phyloP scores from a whole-genome alignment of 306 rosid genomes.

The Prunus dulcis region DNA sequence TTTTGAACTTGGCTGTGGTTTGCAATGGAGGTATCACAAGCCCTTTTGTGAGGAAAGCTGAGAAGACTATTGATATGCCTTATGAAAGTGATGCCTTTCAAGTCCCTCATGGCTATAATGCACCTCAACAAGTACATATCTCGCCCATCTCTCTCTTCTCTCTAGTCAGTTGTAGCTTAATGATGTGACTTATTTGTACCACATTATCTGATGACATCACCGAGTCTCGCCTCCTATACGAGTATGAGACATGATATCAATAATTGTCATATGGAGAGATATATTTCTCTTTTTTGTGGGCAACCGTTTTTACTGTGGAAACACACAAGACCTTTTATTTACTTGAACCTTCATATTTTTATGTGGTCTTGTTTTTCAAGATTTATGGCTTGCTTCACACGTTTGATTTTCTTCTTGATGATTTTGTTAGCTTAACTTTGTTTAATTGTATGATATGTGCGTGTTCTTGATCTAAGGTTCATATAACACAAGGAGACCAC shows the following conservation, averaged over 20 bases:
- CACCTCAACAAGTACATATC: conserved; percentile 65
- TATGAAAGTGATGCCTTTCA: conserved; percentile 58
- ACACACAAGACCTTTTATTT: no score
- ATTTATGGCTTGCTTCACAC: neutral
- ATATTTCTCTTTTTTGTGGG: no score
- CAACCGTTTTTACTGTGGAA: no score
- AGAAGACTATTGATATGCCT: conserved; percentile 58
- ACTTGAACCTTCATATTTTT: no score
- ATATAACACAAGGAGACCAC: conserved; percentile 84
- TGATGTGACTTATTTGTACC: no score
- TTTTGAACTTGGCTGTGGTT: conserved; percentile 21
- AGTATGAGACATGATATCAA: no score
- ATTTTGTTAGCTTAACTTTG: neutral
- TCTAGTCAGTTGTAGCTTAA: neutral
- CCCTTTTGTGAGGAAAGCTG: conserved; percentile 42
- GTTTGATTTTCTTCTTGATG: no score
- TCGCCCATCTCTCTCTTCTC: neutral
- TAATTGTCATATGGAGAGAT: no score
- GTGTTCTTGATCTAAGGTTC: conserved; percentile 48
- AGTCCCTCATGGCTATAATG: conserved; percentile 62
- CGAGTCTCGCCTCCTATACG: no score
- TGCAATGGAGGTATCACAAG: conserved; percentile 47
- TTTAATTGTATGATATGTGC: conserved; percentile 2
- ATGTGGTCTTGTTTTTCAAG: neutral
- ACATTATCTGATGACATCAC: no score